These are phyloP conservation scores for Sphagnurus paluster DNA, from an alignment of 1,284 basidiomycete species.

Conservation along the genomic window DNA sequence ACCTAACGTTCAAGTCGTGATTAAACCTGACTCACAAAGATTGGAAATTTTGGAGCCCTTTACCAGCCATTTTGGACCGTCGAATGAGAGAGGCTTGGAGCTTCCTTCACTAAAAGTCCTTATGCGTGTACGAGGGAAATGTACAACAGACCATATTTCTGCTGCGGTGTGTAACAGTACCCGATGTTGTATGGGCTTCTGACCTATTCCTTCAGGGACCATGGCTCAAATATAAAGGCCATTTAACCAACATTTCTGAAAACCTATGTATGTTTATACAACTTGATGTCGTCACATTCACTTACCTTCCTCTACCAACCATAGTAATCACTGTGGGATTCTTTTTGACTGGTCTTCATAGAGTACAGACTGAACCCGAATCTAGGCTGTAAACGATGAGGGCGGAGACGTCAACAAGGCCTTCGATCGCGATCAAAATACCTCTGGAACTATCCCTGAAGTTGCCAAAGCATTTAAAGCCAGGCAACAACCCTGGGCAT, in stretches of 20 bases:
- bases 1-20: conserved; percentile 79
- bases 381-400: conserved; percentile 87
- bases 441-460: conserved; percentile 82
- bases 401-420: conserved; percentile 89
- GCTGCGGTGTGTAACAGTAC: conserved; percentile 69
- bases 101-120: conserved; percentile 82
- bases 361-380: conserved; percentile 4
- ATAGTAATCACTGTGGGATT: conserved; percentile 44
- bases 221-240: conserved; percentile 98
- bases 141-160: conserved; percentile 97
- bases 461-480: conserved; percentile 88
- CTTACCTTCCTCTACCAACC: neutral
- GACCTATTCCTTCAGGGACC: conserved; percentile 59
- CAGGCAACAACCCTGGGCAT: conserved; percentile 85
- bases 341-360: neutral
- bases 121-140: conserved; percentile 94
- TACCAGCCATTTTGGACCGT: conserved; percentile 67
- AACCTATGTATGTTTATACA: conserved; percentile 72
- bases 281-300: neutral
- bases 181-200: neutral
- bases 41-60: conserved; percentile 92
- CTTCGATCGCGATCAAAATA: conserved; percentile 69
- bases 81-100: conserved; percentile 66
- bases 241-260: conserved; percentile 95
- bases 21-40: conserved; percentile 80